Conservation (phyloP, 768 basidiomycete genomes). For the Russula lepida region DNA sequence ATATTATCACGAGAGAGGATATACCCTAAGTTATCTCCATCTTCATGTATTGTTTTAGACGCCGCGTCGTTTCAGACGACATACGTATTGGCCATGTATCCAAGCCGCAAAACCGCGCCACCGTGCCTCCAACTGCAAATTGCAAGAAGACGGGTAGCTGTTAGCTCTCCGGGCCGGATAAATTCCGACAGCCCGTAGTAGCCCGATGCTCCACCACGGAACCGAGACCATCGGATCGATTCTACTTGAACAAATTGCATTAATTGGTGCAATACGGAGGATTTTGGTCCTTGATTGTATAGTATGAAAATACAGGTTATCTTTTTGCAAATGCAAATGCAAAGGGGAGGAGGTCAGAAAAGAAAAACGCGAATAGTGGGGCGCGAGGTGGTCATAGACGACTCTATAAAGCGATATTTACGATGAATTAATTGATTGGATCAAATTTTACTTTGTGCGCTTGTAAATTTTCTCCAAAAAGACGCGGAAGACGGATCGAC, state of each 20-base stretch:
- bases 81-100: too few species aligned
- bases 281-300: not conserved
- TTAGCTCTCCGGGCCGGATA: too few species aligned
- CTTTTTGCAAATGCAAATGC: not conserved
- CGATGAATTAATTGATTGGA: not conserved
- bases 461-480: constrained; percentile 86
- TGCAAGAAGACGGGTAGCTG: too few species aligned
- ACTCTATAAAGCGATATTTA: not conserved
- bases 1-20: too few species aligned
- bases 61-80: too few species aligned
- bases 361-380: not conserved
- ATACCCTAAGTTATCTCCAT: too few species aligned
- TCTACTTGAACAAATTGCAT: not conserved
- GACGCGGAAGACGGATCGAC: constrained; percentile 66
- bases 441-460: constrained; percentile 36
- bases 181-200: too few species aligned
- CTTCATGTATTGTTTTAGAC: too few species aligned
- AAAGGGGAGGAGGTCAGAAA: not conserved
- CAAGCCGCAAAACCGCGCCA: too few species aligned
- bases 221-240: too few species aligned
- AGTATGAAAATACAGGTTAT: not conserved
- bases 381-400: not conserved
- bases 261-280: not conserved
- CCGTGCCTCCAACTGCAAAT: too few species aligned
- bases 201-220: too few species aligned